Evolutionary conservation across 2,329 filamentous ascomycete genomes (phyloP).

Genomic region (Ceratocystis lukuohia): DNA sequence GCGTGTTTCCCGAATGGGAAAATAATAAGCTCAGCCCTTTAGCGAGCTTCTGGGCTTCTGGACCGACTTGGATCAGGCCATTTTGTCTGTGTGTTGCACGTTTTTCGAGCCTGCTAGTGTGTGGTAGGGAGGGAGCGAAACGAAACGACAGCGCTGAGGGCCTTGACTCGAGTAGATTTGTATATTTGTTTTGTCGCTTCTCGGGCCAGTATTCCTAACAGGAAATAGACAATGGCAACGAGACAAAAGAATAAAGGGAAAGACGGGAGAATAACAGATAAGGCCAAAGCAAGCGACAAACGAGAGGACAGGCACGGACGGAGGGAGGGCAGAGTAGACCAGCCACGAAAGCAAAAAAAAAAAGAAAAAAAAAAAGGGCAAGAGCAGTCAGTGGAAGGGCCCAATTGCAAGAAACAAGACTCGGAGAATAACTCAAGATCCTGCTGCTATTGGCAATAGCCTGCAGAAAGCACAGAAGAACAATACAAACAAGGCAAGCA

Average conservation of each 20-base stretch:
- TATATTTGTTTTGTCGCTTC: too few relatives aligned
- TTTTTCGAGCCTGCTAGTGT: constrained; percentile 7
- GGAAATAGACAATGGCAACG: too few relatives aligned
- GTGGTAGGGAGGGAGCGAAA: background rate
- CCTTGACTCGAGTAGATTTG: background rate
- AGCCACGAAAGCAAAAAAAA: background rate
- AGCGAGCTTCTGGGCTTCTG: constrained; percentile 2
- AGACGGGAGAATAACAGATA: background rate
- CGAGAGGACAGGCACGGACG: too few relatives aligned
- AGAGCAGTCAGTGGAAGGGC: background rate
- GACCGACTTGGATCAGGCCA: constrained; percentile 15
- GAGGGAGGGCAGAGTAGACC: background rate
- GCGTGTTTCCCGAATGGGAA: background rate
- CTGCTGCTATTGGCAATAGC: too few relatives aligned
- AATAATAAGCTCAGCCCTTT: constrained; percentile 1
- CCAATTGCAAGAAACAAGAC: background rate
- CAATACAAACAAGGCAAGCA: too few relatives aligned
- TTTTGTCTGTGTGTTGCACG: constrained; percentile 15
- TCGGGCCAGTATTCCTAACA: too few relatives aligned
- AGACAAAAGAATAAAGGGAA: background rate
- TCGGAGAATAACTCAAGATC: background rate
- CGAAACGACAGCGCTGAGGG: too few relatives aligned
- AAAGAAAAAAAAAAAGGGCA: background rate
- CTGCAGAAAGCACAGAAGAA: background rate
- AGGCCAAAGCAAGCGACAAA: too few relatives aligned